Conservation (phyloP, 768 basidiomycete species). For the Agrocybe chaxingu region DNA sequence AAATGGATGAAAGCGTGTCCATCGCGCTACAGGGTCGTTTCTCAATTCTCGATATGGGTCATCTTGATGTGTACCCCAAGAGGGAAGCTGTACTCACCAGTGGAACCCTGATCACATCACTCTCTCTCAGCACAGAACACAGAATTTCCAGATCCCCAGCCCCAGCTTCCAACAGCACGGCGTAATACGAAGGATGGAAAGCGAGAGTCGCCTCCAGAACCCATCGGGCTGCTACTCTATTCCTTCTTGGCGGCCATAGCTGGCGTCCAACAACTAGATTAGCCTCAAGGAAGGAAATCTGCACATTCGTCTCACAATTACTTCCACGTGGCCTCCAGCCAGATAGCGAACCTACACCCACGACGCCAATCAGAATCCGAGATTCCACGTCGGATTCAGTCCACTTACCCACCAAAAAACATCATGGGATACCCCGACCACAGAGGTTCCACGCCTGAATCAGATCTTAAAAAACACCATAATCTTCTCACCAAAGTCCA, state of each 20-base stretch:
- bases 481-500: conserved; percentile 6
- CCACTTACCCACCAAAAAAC: conserved; percentile 6
- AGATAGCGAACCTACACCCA: conserved; percentile 11
- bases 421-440: conserved; percentile 4
- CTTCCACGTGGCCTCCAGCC: conserved; percentile 20
- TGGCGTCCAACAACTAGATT: conserved; percentile 6
- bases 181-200: conserved; percentile 23
- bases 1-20: conserved; percentile 24
- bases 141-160: conserved; percentile 30
- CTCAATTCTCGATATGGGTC: conserved; percentile 25
- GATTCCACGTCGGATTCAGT: conserved; percentile 20
- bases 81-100: conserved; percentile 22
- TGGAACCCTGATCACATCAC: conserved; percentile 24
- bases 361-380: conserved; percentile 24
- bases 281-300: conserved; percentile 11
- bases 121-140: conserved; percentile 16
- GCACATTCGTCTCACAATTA: conserved; percentile 14
- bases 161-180: conserved; percentile 20
- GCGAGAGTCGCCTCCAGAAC: conserved; percentile 9
- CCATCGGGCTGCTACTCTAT: conserved; percentile 2
- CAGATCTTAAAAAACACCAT: conserved; percentile 18
- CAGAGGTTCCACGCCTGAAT: conserved; percentile 10
- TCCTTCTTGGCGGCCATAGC: background rate
- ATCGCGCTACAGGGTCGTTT: conserved; percentile 22
- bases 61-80: conserved; percentile 18